Evolutionary conservation across 148 eudicot species (phyloP).

Genomic region (Arctostaphylos glauca): DNA sequence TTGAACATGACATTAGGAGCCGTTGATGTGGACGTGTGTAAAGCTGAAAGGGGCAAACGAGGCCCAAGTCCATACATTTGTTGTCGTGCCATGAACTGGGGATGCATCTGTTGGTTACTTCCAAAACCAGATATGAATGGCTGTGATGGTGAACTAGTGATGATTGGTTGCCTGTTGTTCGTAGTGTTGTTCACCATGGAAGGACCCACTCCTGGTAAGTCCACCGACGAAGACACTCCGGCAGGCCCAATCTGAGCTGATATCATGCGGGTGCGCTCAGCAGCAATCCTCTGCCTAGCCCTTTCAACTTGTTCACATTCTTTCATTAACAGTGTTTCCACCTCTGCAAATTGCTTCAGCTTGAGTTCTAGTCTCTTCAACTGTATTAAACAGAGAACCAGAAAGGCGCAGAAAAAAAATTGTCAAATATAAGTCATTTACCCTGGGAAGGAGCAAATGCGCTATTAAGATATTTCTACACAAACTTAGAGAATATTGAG

Average conservation of each 20-base stretch:
- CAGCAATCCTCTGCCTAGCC: conserved; percentile 72
- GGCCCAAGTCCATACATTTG: conserved; percentile 76
- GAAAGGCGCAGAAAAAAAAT: neutral
- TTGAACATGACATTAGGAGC: conserved; percentile 52
- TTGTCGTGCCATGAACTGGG: conserved; percentile 13
- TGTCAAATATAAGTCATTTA: neutral
- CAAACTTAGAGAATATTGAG: neutral
- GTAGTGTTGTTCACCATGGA: conserved; percentile 33
- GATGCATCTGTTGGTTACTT: conserved; percentile 13
- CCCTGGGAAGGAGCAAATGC: neutral
- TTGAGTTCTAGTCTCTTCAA: conserved; percentile 91
- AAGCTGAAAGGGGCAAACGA: conserved; percentile 72
- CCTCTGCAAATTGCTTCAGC: conserved; percentile 96
- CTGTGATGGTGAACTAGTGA: conserved; percentile 43
- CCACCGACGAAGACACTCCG: conserved; percentile 42
- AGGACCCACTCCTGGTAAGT: conserved; percentile 32
- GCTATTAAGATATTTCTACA: neutral
- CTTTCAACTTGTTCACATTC: conserved; percentile 96
- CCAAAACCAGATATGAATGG: conserved; percentile 12
- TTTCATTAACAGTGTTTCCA: conserved; percentile 84
- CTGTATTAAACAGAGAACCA: conserved; percentile 37
- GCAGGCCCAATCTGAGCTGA: conserved; percentile 53
- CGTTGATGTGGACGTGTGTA: conserved; percentile 64
- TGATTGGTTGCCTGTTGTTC: conserved; percentile 43
- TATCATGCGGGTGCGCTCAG: conserved; percentile 61